Percentiles rank a stretch among this genome's conserved stretches.
These are phyloP conservation scores for Ustilago esculenta DNA, from an alignment of 1,284 basidiomycete species.

Conservation along the genomic window DNA sequence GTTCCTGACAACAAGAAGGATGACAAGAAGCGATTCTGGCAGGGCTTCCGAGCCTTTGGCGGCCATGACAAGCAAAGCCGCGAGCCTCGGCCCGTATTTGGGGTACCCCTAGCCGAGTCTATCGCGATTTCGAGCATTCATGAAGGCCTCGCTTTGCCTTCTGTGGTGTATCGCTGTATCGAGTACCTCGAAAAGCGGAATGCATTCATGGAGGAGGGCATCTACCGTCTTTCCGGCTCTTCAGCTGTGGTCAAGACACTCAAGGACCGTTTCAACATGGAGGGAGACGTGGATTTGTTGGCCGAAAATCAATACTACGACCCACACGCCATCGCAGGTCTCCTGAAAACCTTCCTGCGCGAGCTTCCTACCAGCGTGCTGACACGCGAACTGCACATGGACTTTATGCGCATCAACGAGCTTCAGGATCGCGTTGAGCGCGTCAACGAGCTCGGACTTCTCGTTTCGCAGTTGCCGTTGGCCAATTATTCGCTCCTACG, in stretches of 20 bases:
- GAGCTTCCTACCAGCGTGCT: slow-evolving; percentile 61
- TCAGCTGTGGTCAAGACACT: slow-evolving; percentile 88
- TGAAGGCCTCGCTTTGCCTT: slow-evolving; percentile 79
- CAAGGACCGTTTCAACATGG: slow-evolving; percentile 89
- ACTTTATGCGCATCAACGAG: slow-evolving; percentile 71
- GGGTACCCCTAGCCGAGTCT: slow-evolving; percentile 85
- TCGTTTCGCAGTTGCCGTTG: slow-evolving; percentile 86
- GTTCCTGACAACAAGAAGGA: slow-evolving; percentile 32
- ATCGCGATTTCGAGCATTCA: slow-evolving; percentile 84
- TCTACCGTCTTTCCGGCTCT: slow-evolving; percentile 78
- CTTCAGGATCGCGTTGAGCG: slow-evolving; percentile 86
- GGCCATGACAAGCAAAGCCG: slow-evolving; percentile 37
- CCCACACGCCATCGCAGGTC: slow-evolving; percentile 61
- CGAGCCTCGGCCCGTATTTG: slow-evolving; percentile 76
- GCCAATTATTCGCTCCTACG: slow-evolving; percentile 93
- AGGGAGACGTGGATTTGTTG: slow-evolving; percentile 63
- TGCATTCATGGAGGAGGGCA: slow-evolving; percentile 95
- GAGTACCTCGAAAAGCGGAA: slow-evolving; percentile 74
- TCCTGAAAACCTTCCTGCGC: slow-evolving; percentile 64
- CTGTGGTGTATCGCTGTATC: slow-evolving; percentile 87
- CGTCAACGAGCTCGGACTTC: slow-evolving; percentile 82
- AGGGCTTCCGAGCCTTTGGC: slow-evolving; percentile 53
- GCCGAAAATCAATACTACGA: slow-evolving; percentile 55
- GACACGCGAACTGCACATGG: slow-evolving; percentile 59
- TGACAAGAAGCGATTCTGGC: slow-evolving; percentile 66